Evolutionary conservation across 352 stramenopile genomes (phyloP).

Genomic region (Phytophthora lateralis): DNA sequence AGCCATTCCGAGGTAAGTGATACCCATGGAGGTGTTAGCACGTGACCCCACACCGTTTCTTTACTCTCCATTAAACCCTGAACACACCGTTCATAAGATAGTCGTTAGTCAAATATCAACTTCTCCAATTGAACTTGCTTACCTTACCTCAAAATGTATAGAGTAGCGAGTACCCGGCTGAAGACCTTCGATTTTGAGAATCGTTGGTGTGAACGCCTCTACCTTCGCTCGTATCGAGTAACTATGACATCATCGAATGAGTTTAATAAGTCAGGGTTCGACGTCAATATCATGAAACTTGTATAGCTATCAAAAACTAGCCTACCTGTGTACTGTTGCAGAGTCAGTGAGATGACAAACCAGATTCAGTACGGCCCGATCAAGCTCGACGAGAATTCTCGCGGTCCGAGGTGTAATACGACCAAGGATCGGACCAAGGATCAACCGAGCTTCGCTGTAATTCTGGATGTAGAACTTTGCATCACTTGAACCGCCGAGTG

Average conservation of each 20-base stretch:
- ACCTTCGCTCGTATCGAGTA: slow-evolving; percentile 32
- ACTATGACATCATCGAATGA: slow-evolving; percentile 9
- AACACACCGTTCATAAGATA: not conserved
- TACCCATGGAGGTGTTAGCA: slow-evolving; percentile 46
- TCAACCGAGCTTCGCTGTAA: slow-evolving; percentile 41
- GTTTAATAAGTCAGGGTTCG: not conserved
- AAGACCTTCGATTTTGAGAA: slow-evolving; percentile 67
- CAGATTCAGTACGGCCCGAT: slow-evolving; percentile 43
- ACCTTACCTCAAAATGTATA: slow-evolving; percentile 60
- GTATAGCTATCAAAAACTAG: not conserved
- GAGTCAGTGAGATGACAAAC: slow-evolving; percentile 47
- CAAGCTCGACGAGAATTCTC: slow-evolving; percentile 68
- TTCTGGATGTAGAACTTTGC: slow-evolving; percentile 46
- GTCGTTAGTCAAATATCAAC: not conserved
- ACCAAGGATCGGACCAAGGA: slow-evolving; percentile 70
- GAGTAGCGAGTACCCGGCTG: slow-evolving; percentile 57
- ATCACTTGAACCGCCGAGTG: slow-evolving; percentile 31
- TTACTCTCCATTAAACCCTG: slow-evolving; percentile 49
- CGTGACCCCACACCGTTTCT: slow-evolving; percentile 25
- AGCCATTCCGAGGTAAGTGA: slow-evolving; percentile 59
- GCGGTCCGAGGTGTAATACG: slow-evolving; percentile 55
- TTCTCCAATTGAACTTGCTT: not conserved
- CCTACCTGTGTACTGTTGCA: slow-evolving; percentile 40
- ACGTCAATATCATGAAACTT: not conserved
- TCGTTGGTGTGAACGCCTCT: slow-evolving; percentile 54